Base-by-base conservation (phyloP, 2,329 filamentous ascomycete species). In the Juglanconis juglandina region DNA sequence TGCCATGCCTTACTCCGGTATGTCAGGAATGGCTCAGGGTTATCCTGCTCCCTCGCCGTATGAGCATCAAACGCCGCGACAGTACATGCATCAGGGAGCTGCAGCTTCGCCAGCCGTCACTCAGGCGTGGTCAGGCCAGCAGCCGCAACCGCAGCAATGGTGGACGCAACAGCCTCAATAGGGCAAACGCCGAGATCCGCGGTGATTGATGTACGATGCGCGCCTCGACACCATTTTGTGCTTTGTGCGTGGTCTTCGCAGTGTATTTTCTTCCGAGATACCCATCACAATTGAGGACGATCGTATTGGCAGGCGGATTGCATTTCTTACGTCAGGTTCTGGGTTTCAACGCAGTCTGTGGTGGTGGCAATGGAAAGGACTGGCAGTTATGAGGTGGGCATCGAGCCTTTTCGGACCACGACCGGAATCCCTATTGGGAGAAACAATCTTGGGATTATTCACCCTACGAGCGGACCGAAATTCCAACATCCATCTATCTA, bases 41-140 rank as follows among this genome's bases (percentile, higher is more conserved):
- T 86, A 86, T 67, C 75, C 79, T 33, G 75, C 77, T n/a, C 77
- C 81, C 33, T 77, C 79, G 7, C 83, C 88, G 68, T 87, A 83
- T 17, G 75, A 84, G 34, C 86, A 89, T 51, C 85, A 87, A 73
- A 86, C 84, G 1, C 82, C 84, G 4, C 79, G 86, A 56, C 83
- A 87, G 69, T 89, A 88, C 76, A 83, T 92, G 84, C 86, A 88
- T 68, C 80, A 87, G 74, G 76, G 82, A 72, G 74, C 81, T 67
- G 73, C 86, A 4, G 75, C 74, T 4, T 73, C 75, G 6, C 81
- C 82, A 10, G 76, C 80, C 5, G 79, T 79, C 30, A 78, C 79
- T 2, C 83, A 85, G 63, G 71, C 76, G 4, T 86, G 81, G 81
- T 78, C 78, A 6, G 77, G 84, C 42, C 86, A 88, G 67, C 86